Conservation (phyloP, 768 basidiomycete species). For the Termitomyces sp. region DNA sequence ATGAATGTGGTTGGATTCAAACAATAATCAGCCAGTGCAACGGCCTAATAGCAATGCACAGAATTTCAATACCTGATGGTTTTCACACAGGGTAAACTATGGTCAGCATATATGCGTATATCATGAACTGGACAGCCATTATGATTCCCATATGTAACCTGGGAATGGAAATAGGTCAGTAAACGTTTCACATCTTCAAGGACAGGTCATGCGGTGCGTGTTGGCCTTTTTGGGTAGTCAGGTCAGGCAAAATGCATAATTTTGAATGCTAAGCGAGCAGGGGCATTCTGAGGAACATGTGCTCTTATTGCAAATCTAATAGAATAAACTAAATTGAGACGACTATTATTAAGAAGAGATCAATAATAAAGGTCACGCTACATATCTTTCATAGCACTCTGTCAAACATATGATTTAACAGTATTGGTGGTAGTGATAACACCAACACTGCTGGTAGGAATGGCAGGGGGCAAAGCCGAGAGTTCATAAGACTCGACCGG, state of each 20-base stretch:
- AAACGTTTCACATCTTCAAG: too few species aligned
- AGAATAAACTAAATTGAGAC: too few species aligned
- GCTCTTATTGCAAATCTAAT: too few species aligned
- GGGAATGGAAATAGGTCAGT: background rate
- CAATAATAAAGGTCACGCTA: too few species aligned
- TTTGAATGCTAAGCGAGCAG: too few species aligned
- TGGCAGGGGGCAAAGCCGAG: background rate
- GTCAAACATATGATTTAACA: background rate
- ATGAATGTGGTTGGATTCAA: background rate
- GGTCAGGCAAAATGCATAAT: too few species aligned
- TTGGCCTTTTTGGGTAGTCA: too few species aligned
- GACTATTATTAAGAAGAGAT: too few species aligned
- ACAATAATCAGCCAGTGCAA: conserved; percentile 16
- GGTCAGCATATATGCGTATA: conserved; percentile 15
- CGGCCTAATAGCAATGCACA: conserved; percentile 18
- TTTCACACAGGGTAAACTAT: conserved; percentile 10
- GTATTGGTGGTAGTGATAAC: too few species aligned
- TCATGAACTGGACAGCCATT: conserved; percentile 9
- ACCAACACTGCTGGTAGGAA: background rate
- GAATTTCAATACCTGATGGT: conserved; percentile 10
- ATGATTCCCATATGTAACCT: conserved; percentile 12
- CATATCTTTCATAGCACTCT: too few species aligned
- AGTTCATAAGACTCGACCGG: background rate
- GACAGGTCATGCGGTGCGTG: too few species aligned
- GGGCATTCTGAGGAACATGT: too few species aligned